phyloP scores from a whole-genome alignment of 2,329 filamentous ascomycete species.

The Fusarium scirpi region DNA sequence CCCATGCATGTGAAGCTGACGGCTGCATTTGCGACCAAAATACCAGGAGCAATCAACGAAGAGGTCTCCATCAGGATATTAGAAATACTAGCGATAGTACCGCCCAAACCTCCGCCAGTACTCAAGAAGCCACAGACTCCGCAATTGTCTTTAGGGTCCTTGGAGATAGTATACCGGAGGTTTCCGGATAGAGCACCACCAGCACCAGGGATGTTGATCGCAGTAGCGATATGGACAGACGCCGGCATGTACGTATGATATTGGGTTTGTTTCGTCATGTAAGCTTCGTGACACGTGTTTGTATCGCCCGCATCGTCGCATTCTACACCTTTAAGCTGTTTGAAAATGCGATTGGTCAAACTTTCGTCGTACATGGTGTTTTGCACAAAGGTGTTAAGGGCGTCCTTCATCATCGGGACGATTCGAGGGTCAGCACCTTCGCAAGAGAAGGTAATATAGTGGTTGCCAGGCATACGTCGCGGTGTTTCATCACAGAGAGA shows the following conservation, averaged over 20 bases:
- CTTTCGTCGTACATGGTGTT: not conserved
- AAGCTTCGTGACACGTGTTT: no score
- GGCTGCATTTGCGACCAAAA: not conserved
- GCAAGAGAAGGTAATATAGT: not conserved
- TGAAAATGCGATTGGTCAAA: not conserved
- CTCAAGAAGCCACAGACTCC: not conserved
- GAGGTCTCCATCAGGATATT: accelerated
- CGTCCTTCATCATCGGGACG: not conserved
- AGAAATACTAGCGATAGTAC: not conserved
- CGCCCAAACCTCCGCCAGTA: not conserved
- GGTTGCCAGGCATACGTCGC: not conserved
- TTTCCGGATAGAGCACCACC: not conserved
- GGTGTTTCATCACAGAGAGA: not conserved
- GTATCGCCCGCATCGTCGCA: accelerated
- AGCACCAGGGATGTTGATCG: not conserved
- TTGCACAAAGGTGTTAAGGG: not conserved
- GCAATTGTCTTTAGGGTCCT: not conserved
- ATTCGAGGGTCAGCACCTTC: not conserved
- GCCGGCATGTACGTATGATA: not conserved
- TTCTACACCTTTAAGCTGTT: not conserved
- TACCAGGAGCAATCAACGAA: not conserved
- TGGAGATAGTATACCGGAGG: not conserved
- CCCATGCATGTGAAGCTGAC: not conserved
- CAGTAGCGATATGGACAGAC: not conserved
- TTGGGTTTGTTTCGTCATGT: no score